A percentile compares a stretch with the other conserved stretches of the same genome.
Conservation (phyloP, 2,329 filamentous ascomycete species). For the Sphaceloma murrayae region DNA sequence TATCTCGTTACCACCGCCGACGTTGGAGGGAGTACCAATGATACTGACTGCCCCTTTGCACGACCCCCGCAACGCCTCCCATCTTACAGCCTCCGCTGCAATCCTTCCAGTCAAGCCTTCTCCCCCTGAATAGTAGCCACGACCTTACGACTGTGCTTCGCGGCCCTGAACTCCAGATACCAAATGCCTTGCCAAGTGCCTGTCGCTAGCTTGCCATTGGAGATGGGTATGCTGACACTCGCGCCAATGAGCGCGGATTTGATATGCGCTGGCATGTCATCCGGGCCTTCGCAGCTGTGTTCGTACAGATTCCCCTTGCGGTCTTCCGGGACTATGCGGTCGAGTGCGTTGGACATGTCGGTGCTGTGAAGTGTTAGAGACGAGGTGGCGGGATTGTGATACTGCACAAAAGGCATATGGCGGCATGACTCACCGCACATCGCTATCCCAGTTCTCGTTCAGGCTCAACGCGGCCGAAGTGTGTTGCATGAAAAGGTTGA, state of each 20-base stretch:
- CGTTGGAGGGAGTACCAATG: no score
- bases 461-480: slow-evolving; percentile 82
- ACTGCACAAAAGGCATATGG: no score
- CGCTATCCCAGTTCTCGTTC: slow-evolving; percentile 83
- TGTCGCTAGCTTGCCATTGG: slow-evolving; percentile 64
- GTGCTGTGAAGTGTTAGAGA: slow-evolving; percentile 27
- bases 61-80: no score
- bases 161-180: slow-evolving; percentile 80
- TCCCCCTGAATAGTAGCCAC: slow-evolving; percentile 94
- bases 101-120: slow-evolving; percentile 36
- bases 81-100: background rate
- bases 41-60: no score
- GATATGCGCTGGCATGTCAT: slow-evolving; percentile 98
- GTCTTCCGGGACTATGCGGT: slow-evolving; percentile 80
- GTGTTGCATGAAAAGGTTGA: slow-evolving; percentile 91
- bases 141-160: slow-evolving; percentile 67
- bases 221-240: slow-evolving; percentile 83
- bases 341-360: slow-evolving; percentile 90
- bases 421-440: slow-evolving; percentile 57
- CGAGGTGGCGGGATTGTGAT: background rate
- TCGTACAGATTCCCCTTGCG: slow-evolving; percentile 58
- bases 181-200: slow-evolving; percentile 84
- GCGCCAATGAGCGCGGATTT: slow-evolving; percentile 85
- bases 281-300: slow-evolving; percentile 74
- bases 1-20: no score